These are phyloP conservation scores for Zoysia pacifica DNA, from an alignment of 176 grass and related monocot genomes.

Conservation along the genomic window DNA sequence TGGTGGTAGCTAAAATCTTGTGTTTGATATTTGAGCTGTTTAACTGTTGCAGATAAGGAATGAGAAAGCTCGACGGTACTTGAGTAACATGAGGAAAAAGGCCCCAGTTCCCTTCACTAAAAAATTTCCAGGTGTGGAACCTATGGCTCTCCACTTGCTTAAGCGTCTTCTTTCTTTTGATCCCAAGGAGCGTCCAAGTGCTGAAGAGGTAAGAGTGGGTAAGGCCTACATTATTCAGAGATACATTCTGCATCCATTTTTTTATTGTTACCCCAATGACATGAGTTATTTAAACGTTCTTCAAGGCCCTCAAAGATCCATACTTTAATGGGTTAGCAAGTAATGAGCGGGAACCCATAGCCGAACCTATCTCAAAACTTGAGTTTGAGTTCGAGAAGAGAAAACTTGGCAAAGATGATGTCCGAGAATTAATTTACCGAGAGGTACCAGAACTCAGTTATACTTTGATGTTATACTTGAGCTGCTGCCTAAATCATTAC, in stretches of 20 bases:
- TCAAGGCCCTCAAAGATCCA: conserved; percentile 74
- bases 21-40: too few relatives aligned
- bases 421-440: conserved; percentile 84
- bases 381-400: conserved; percentile 97
- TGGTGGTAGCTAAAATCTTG: too few relatives aligned
- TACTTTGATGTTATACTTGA: too few relatives aligned
- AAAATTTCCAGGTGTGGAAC: conserved; percentile 72
- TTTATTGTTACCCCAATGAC: conserved; percentile 13
- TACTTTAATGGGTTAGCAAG: conserved; percentile 82
- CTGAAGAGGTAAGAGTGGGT: conserved; percentile 60
- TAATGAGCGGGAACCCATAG: conserved; percentile 59
- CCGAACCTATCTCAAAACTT: conserved; percentile 75
- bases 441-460: conserved; percentile 44
- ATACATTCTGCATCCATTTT: conserved; percentile 9
- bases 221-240: neutral
- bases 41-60: conserved; percentile 63
- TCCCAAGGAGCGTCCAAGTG: conserved; percentile 69
- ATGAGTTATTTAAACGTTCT: conserved; percentile 32
- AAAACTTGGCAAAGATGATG: conserved; percentile 88
- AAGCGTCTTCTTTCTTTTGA: conserved; percentile 76
- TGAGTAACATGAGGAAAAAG: conserved; percentile 70
- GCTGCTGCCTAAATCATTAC: conserved; percentile 1
- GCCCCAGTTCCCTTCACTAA: conserved; percentile 59
- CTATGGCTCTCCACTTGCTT: conserved; percentile 72
- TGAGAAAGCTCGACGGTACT: conserved; percentile 78